phyloP scores from a whole-genome alignment of 1,284 basidiomycete genomes.

The Trametes versicolor region DNA sequence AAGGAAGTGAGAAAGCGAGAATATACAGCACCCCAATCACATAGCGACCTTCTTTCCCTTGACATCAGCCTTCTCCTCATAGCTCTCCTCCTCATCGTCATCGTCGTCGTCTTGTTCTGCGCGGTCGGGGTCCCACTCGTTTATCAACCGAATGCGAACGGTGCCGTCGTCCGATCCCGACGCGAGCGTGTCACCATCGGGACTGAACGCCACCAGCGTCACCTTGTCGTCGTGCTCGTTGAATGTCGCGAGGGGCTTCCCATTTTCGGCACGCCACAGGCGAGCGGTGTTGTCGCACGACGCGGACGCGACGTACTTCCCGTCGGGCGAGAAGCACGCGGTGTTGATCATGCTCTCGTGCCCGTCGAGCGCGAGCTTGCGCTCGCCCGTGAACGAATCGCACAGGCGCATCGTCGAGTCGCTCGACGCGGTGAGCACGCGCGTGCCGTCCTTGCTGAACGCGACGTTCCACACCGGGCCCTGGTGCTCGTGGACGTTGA shows the following conservation, averaged over 20 bases:
- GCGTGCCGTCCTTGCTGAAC: constrained; percentile 30
- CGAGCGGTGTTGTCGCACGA: constrained; percentile 35
- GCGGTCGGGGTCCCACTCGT: constrained; percentile 13
- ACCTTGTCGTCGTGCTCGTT: constrained; percentile 31
- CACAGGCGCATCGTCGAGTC: constrained; percentile 17
- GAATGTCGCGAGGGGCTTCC: constrained; percentile 21
- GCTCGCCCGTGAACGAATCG: constrained; percentile 10
- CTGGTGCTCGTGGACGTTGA: constrained; percentile 29
- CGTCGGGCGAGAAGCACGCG: background rate
- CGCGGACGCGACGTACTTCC: constrained; percentile 29
- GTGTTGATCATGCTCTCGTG: constrained; percentile 16
- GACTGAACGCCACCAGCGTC: constrained; percentile 30
- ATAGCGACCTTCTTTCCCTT: background rate
- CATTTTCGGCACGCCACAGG: constrained; percentile 35
- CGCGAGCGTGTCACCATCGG: constrained; percentile 27
- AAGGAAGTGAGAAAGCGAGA: too few relatives aligned
- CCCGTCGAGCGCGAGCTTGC: background rate
- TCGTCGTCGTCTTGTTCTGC: background rate
- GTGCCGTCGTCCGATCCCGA: constrained; percentile 33
- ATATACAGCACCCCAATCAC: background rate
- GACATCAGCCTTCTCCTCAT: background rate
- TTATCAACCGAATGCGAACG: constrained; percentile 23
- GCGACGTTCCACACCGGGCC: constrained; percentile 30
- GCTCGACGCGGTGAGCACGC: constrained; percentile 30
- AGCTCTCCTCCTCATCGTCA: background rate